A percentile compares a stretch with the other conserved stretches of the same genome.
These are phyloP conservation scores for Olyra latifolia DNA, from an alignment of 176 grass and related monocot genomes.

Conservation along the genomic window DNA sequence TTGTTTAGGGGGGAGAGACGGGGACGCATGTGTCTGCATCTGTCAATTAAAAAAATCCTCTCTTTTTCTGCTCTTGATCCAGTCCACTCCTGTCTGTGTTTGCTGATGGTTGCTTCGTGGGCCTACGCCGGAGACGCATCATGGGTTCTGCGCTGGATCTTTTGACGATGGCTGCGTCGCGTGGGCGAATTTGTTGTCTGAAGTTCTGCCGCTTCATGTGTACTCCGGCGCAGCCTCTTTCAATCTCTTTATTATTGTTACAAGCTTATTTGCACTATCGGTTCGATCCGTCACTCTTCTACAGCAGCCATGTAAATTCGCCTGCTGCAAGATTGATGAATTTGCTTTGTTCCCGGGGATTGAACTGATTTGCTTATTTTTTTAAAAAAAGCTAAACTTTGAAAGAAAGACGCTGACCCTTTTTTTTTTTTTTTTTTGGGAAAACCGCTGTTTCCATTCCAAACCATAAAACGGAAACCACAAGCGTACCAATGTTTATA, in stretches of 20 bases:
- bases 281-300: not conserved
- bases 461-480: no score
- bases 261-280: not conserved
- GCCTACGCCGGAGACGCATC: not conserved
- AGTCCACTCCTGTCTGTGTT: not conserved
- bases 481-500: no score
- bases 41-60: constrained; percentile 25
- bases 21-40: constrained; percentile 8
- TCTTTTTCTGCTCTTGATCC: not conserved
- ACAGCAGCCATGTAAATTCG: not conserved
- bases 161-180: not conserved
- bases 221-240: not conserved
- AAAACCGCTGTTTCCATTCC: no score
- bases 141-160: not conserved
- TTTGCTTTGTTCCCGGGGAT: no score
- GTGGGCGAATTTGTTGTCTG: not conserved
- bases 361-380: no score
- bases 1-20: not conserved
- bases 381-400: no score
- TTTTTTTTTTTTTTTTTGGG: no score
- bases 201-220: not conserved
- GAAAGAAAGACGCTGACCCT: no score
- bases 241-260: no score
- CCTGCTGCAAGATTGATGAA: not conserved
- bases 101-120: not conserved